These are phyloP conservation scores for Isatis tinctoria DNA, from an alignment of 345 rosid species.

Conservation along the genomic window DNA sequence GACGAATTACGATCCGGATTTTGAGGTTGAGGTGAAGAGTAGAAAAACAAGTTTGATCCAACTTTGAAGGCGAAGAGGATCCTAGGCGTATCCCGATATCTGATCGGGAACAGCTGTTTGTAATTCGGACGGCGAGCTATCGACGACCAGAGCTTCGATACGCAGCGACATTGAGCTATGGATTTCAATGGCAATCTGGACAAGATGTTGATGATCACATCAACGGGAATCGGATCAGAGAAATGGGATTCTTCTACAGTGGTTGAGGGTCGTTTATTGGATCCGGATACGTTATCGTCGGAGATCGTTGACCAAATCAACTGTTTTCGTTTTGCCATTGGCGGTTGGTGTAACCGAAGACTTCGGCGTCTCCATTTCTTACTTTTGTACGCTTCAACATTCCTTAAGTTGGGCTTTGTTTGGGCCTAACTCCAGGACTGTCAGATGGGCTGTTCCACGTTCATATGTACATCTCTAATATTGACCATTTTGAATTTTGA, in stretches of 20 bases:
- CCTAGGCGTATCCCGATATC: not conserved
- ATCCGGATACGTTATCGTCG: not conserved
- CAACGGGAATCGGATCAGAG: not conserved
- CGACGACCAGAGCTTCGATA: conserved; percentile 14
- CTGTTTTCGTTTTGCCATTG: too few species aligned
- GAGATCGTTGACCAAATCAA: too few species aligned
- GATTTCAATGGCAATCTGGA: not conserved
- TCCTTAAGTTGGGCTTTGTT: too few species aligned
- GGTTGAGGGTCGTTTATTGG: not conserved
- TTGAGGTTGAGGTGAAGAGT: not conserved
- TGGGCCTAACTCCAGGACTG: too few species aligned
- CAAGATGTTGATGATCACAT: not conserved
- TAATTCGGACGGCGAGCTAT: not conserved
- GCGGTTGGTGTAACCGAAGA: too few species aligned
- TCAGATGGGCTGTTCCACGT: too few species aligned
- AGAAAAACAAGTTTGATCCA: not conserved
- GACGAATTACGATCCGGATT: not conserved
- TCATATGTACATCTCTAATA: too few species aligned
- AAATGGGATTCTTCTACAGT: too few species aligned
- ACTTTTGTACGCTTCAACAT: too few species aligned
- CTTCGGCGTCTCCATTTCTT: too few species aligned
- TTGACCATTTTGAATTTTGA: too few species aligned
- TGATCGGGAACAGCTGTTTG: not conserved
- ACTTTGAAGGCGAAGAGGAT: not conserved
- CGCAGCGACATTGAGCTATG: not conserved